These are phyloP conservation scores for Trichosporon asahii DNA, from an alignment of 1,284 basidiomycete genomes.

Conservation along the genomic window DNA sequence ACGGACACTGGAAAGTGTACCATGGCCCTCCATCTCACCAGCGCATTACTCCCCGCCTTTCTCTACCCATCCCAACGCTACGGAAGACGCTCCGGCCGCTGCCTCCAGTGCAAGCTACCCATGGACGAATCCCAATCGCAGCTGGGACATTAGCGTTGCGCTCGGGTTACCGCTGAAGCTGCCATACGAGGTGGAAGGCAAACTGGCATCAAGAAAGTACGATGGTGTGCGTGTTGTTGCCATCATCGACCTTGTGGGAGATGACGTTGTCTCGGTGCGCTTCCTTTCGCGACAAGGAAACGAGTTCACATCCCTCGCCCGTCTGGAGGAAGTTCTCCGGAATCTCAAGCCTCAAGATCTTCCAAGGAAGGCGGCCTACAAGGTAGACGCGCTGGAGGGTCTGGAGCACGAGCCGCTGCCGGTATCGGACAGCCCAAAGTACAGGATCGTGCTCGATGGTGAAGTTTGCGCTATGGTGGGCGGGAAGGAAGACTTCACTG, in stretches of 20 bases:
- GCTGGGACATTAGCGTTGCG: constrained; percentile 29
- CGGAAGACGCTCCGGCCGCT: too few species aligned
- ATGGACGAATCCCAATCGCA: not conserved
- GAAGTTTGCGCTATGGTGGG: constrained; percentile 46
- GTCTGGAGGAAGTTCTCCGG: constrained; percentile 29
- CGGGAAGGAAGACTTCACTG: constrained; percentile 44
- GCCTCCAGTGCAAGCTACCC: not conserved
- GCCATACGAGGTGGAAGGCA: constrained; percentile 29
- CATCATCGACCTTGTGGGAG: constrained; percentile 35
- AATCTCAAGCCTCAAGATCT: constrained; percentile 11
- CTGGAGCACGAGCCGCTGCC: not conserved
- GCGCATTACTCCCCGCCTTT: not conserved
- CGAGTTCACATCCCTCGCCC: constrained; percentile 33
- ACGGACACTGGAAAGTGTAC: constrained; percentile 28
- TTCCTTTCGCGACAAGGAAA: constrained; percentile 43
- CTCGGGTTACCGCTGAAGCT: constrained; percentile 38
- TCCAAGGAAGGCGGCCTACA: not conserved
- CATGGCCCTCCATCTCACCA: constrained; percentile 24
- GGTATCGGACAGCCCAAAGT: constrained; percentile 16
- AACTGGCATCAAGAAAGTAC: constrained; percentile 43
- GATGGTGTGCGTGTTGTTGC: constrained; percentile 46
- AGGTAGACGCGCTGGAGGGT: not conserved
- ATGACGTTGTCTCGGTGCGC: constrained; percentile 16
- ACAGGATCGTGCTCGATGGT: constrained; percentile 48
- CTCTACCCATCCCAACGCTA: too few species aligned